phyloP scores from a whole-genome alignment of 164 flowering plant genomes.

The Magnolia officinalis region DNA sequence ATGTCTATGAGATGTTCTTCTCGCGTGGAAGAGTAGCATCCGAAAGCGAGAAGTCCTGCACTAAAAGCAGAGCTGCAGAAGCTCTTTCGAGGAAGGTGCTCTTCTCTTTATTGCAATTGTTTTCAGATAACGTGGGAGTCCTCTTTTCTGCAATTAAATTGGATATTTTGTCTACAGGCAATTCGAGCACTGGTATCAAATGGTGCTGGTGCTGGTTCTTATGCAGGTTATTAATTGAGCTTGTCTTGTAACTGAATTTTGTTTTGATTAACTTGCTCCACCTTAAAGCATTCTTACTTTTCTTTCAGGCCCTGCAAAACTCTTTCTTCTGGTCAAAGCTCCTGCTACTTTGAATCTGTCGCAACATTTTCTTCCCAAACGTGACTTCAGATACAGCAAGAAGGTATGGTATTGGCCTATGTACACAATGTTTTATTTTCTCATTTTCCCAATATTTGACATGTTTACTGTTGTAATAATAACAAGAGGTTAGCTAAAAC shows the following conservation, averaged over 20 bases:
- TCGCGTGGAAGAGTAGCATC: constrained; percentile 31
- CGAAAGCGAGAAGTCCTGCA: constrained; percentile 27
- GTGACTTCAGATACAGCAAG: constrained; percentile 75
- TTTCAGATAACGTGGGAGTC: not conserved
- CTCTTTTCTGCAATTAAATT: constrained; percentile 1
- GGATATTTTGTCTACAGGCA: constrained; percentile 41
- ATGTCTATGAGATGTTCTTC: constrained; percentile 68
- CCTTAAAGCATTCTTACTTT: not conserved
- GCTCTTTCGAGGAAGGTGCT: constrained; percentile 75
- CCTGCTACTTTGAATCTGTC: constrained; percentile 67
- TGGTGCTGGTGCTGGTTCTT: constrained; percentile 76
- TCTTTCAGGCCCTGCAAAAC: constrained; percentile 66
- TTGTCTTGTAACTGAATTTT: not conserved
- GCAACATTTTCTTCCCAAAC: constrained; percentile 89
- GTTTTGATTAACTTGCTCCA: constrained; percentile 2
- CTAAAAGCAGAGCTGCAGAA: constrained; percentile 56
- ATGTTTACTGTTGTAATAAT: not conserved
- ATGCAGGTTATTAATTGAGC: constrained; percentile 47
- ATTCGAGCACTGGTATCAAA: constrained; percentile 69
- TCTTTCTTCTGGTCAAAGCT: constrained; percentile 87
- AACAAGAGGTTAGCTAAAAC: not conserved
- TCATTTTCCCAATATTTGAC: not conserved
- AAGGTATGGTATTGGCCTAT: constrained; percentile 46
- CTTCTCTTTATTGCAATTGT: not conserved
- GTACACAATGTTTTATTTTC: not conserved